A percentile compares a stretch with the other conserved stretches of the same genome.
phyloP scores from a whole-genome alignment of 371 early-diverging fungal species.

The Neoconidiobolus thromboides region DNA sequence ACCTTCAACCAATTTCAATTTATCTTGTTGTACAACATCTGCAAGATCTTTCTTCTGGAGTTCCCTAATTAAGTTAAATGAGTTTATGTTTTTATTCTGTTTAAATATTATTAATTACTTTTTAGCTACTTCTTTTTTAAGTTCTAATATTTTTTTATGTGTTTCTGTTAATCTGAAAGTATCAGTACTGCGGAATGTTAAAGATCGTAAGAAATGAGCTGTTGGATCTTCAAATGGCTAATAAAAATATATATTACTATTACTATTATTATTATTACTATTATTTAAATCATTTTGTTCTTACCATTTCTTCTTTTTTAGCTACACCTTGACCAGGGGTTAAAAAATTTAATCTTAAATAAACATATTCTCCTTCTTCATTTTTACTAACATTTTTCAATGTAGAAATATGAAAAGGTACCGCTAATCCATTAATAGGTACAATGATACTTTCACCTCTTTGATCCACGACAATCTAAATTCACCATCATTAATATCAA shows the following conservation, averaged over 20 bases:
- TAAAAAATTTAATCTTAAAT: constrained; percentile 91
- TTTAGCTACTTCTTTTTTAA: constrained; percentile 75
- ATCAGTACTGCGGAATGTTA: constrained; percentile 83
- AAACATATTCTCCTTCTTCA: constrained; percentile 88
- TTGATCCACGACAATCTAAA: constrained; percentile 77
- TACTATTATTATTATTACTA: neutral
- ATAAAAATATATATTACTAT: neutral
- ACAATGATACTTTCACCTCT: constrained; percentile 75
- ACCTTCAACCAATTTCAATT: constrained; percentile 58
- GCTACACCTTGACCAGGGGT: constrained; percentile 84
- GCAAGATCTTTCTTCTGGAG: constrained; percentile 87
- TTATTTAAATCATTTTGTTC: too few species aligned
- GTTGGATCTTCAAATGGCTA: constrained; percentile 73
- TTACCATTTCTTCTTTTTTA: constrained; percentile 66
- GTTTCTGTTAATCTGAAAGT: constrained; percentile 64
- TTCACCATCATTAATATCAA: neutral
- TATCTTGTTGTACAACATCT: constrained; percentile 89
- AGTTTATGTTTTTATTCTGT: neutral
- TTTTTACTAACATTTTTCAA: constrained; percentile 90
- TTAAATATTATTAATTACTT: constrained; percentile 11
- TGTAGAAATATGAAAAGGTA: constrained; percentile 97
- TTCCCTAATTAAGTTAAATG: constrained; percentile 25
- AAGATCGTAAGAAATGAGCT: constrained; percentile 77
- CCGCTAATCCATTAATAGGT: constrained; percentile 92
- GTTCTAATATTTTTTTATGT: constrained; percentile 57